Evolutionary conservation across 2,329 filamentous ascomycete genomes (phyloP), one percentile per base, ranked within the genome.

Genomic region (Epichloe brachyelytri): DNA sequence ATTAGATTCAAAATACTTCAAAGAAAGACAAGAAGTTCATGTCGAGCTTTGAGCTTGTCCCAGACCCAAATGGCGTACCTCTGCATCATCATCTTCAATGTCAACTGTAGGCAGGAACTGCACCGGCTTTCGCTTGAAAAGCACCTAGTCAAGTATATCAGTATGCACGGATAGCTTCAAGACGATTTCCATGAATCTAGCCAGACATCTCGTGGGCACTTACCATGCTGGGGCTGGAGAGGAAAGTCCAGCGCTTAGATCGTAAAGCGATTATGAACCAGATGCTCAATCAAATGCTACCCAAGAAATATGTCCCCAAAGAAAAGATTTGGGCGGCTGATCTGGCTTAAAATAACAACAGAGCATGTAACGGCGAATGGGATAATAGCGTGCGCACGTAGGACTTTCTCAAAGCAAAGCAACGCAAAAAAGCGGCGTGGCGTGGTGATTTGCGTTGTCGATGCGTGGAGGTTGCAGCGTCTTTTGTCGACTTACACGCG

Each of bases 121-220:
- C 63, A 97, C 89, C 52, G 90, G 90, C 71, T 97, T 97, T 62
- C 93, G 82, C 74, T 97, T 97, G 70, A 87, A 96, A 57, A 95
- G 78, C 60, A 98, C 91, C 91, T 97, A 53, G 33, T 34, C 45
- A 38, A 37, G 48, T 56, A 34, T 56, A 56, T 43, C 33, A 53
- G 52, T 51, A 48, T n/a, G 43, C 38, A 26, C 5, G 2, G 17
- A 22, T 41, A 41, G 46, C n/a, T 20, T 8, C 43, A 10, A 44
- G 19, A 47, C 8, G 14, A 14, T 8, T 34, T 1, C 5, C 41
- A 40, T 11, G 26, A 30, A 48, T 44, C 33, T 8, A 14, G 19
- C 17, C 11, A 43, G n/a, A 1, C 30, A 33, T 30, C 6, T 38
- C n/a, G 36, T 34, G n/a, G 3, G 11, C 12, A 49, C 48, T 46